Evolutionary conservation across 2,329 filamentous ascomycete genomes (phyloP), one percentile per base, ranked within the genome.

Genomic region (Claviceps purpurea): DNA sequence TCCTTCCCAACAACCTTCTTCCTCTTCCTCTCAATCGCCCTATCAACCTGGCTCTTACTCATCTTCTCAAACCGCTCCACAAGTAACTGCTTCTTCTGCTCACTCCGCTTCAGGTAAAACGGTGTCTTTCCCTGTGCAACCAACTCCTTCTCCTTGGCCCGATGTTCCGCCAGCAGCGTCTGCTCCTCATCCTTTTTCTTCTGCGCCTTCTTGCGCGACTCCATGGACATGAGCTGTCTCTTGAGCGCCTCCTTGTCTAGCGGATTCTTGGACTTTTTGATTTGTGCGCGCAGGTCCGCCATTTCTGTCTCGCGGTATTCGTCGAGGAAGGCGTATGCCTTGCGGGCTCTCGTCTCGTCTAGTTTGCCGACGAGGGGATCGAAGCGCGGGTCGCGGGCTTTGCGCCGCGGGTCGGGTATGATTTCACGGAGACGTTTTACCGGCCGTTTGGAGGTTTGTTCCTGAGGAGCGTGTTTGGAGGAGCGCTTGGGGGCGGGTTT

Each of bases 1-100:
- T 97, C 93, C 73, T 85, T 91, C 10, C 80, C 75, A 0, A 87
- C 81, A 50, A 88, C 74, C 83, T 95, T 96, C 83, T 95, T 96
- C 68, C 89, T 74, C 71, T 85, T 82, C 65, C 87, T 77, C 75
- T 94, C 89, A 61, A 97, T 87, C 14, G 84, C 82, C 71, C 83
- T 85, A 56, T 94, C 86, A 54, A 89, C 79, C 69, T 96, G 84
- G 65, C 83, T 85, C 64, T 85, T 85, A 69, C 87, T 93, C 84
- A 97, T 85, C 54, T 79, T 78, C 60, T 84, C 78, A 68, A 87
- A 96, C 65, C 85, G 81, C 61, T 93, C 84, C 63, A 87, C 74
- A 56, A 96, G 72, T 52, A 89, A 74, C 68, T 84, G 74, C 74
- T 91, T 89, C 82, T 93, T 95, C 74, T 93, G 80, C 70, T 96